Evolutionary conservation across 2,329 filamentous ascomycete species (phyloP).

Genomic region (Scopulariopsis brevicaulis): DNA sequence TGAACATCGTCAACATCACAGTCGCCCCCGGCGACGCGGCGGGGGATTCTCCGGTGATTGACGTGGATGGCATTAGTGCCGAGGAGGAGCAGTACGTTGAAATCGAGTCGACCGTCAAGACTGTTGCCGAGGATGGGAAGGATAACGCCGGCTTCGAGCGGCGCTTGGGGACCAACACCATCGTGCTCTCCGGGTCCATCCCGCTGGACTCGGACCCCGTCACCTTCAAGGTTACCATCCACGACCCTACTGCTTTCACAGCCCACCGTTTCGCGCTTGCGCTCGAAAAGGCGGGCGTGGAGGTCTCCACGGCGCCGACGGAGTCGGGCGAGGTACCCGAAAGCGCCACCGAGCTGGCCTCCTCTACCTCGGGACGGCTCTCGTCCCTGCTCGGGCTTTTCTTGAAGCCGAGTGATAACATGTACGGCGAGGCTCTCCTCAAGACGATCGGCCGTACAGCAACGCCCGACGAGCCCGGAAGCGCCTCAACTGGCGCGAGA

Average conservation of each 20-base stretch:
- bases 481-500: background rate
- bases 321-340: background rate
- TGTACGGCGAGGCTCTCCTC: conserved; percentile 6
- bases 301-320: background rate
- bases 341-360: background rate
- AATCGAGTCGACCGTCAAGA: conserved; percentile 1
- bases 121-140: background rate
- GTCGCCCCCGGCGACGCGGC: conserved; percentile 2
- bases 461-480: background rate
- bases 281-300: conserved; percentile 1
- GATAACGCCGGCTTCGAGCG: background rate
- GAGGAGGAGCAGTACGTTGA: conserved; percentile 2
- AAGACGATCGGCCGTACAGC: conserved; percentile 1
- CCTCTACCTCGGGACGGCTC: conserved; percentile 1
- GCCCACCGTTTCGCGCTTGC: conserved; percentile 5
- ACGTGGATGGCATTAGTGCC: background rate
- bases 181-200: background rate
- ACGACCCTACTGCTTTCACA: conserved; percentile 4
- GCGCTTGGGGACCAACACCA: background rate
- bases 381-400: conserved; percentile 1
- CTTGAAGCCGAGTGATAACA: conserved; percentile 6
- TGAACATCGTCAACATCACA: conserved; percentile 4
- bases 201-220: background rate
- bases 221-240: background rate
- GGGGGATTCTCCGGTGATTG: background rate